Evolutionary conservation across 768 basidiomycete genomes (phyloP).

Genomic region (Heimioporus sp.): DNA sequence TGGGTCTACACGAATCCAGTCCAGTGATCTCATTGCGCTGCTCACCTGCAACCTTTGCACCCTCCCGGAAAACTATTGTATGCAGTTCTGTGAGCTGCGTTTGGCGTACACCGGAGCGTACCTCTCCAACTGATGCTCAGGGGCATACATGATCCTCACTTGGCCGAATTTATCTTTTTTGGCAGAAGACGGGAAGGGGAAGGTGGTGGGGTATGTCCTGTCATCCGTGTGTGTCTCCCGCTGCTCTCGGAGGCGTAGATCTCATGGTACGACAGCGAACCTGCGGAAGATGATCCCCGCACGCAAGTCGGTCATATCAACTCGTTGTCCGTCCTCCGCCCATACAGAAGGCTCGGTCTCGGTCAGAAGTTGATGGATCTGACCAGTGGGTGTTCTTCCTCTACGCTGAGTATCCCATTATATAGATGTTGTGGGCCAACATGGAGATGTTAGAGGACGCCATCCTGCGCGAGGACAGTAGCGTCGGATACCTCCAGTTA

Average conservation of each 20-base stretch:
- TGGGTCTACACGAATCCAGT: conserved; percentile 25
- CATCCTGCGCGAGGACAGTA: conserved; percentile 16
- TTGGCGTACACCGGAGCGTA: background rate
- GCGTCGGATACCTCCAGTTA: conserved; percentile 23
- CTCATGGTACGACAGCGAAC: conserved; percentile 22
- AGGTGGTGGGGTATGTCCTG: conserved; percentile 56
- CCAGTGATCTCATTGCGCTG: conserved; percentile 48
- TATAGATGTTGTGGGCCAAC: background rate
- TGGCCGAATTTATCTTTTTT: conserved; percentile 58
- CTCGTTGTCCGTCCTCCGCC: conserved; percentile 26
- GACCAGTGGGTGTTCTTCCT: conserved; percentile 17
- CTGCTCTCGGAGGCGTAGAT: background rate
- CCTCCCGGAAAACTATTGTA: conserved; percentile 49
- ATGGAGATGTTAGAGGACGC: conserved; percentile 18
- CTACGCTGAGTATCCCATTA: background rate
- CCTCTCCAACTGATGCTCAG: conserved; percentile 27
- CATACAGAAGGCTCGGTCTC: conserved; percentile 29
- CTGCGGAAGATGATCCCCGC: conserved; percentile 10
- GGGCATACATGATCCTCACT: conserved; percentile 44
- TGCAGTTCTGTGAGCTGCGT: conserved; percentile 27
- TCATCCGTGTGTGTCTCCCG: conserved; percentile 48
- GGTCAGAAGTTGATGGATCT: conserved; percentile 26
- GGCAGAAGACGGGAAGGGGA: conserved; percentile 47
- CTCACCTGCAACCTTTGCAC: conserved; percentile 51
- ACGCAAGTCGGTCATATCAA: conserved; percentile 26